Conservation (phyloP, 2,329 filamentous ascomycete genomes). For the Microdochium nivale region DNA sequence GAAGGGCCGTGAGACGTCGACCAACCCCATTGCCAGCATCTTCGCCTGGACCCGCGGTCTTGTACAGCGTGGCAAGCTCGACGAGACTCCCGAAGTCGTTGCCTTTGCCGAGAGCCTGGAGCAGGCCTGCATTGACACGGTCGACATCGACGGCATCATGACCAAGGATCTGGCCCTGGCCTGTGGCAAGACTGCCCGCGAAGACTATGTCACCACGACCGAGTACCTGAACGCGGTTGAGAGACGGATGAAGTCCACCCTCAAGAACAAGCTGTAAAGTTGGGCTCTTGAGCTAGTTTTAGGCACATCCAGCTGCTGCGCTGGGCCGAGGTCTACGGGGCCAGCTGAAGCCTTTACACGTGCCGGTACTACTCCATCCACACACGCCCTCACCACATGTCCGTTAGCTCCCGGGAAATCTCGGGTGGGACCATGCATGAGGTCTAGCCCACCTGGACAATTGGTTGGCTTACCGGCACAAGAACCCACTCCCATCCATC, state of each 20-base stretch:
- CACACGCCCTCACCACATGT: neutral
- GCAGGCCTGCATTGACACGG: constrained; percentile 87
- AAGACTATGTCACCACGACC: constrained; percentile 82
- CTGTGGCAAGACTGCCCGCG: constrained; percentile 76
- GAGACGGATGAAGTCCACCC: constrained; percentile 70
- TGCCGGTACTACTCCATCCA: neutral
- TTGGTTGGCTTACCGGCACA: neutral
- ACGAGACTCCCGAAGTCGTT: constrained; percentile 84
- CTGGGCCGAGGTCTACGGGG: neutral
- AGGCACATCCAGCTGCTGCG: neutral
- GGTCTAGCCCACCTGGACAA: neutral
- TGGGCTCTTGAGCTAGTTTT: neutral
- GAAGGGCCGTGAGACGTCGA: constrained; percentile 94
- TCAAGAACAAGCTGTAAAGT: constrained; percentile 67
- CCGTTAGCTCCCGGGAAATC: neutral
- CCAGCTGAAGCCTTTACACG: neutral
- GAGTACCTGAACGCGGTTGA: constrained; percentile 93
- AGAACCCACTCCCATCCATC: neutral
- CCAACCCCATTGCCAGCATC: constrained; percentile 97
- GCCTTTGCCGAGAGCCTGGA: constrained; percentile 88
- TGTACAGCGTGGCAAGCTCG: constrained; percentile 84
- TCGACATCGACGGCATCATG: constrained; percentile 93
- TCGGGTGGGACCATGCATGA: neutral
- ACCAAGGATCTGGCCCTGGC: constrained; percentile 98
- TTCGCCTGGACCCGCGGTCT: constrained; percentile 98